phyloP scores from a whole-genome alignment of 2,329 filamentous ascomycete genomes.

The Monilinia fructigena region DNA sequence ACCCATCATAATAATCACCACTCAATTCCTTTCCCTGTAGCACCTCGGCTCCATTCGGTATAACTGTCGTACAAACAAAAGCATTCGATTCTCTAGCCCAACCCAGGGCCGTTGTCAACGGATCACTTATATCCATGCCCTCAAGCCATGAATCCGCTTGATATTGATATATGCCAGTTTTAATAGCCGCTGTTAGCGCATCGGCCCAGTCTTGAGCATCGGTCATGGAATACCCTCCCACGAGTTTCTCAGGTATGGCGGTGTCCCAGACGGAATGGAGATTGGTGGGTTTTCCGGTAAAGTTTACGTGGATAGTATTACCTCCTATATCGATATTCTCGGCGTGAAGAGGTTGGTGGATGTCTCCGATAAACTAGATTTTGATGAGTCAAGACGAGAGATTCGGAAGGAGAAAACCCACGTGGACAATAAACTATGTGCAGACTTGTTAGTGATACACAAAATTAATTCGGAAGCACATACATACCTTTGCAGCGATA shows the following conservation, averaged over 20 bases:
- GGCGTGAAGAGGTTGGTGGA: slow-evolving; percentile 67
- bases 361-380: slow-evolving; percentile 67
- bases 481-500: slow-evolving; percentile 56
- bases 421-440: slow-evolving; percentile 38
- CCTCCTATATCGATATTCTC: slow-evolving; percentile 64
- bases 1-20: slow-evolving; percentile 61
- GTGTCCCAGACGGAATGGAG: slow-evolving; percentile 74
- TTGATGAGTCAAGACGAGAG: slow-evolving; percentile 4
- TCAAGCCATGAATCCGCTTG: slow-evolving; percentile 55
- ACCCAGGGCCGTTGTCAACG: slow-evolving; percentile 54
- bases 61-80: slow-evolving; percentile 59
- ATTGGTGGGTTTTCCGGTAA: slow-evolving; percentile 57
- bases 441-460: slow-evolving; percentile 10
- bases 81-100: slow-evolving; percentile 66
- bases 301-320: slow-evolving; percentile 65
- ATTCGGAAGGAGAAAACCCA: slow-evolving; percentile 30
- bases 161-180: slow-evolving; percentile 53
- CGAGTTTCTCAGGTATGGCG: slow-evolving; percentile 63
- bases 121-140: slow-evolving; percentile 55
- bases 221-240: slow-evolving; percentile 54
- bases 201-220: slow-evolving; percentile 56
- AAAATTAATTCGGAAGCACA: neutral
- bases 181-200: slow-evolving; percentile 55
- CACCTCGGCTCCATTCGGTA: slow-evolving; percentile 59
- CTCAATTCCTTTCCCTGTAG: slow-evolving; percentile 60